phyloP scores from a whole-genome alignment of 208 protist genomes.

The Trypanosoma brucei region DNA sequence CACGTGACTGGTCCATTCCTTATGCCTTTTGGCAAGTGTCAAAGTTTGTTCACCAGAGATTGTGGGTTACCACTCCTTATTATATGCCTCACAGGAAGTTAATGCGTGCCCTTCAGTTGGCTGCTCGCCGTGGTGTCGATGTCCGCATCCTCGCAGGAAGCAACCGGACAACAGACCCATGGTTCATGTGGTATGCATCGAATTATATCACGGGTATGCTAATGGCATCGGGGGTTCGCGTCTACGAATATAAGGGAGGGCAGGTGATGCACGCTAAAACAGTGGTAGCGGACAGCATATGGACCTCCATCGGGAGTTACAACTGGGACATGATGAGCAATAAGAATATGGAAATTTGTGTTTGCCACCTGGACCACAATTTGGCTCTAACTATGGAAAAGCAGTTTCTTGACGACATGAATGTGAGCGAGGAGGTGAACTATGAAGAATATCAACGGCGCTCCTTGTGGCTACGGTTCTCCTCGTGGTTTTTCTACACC shows the following conservation, averaged over 20 bases:
- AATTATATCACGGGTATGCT: constrained; percentile 82
- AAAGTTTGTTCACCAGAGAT: constrained; percentile 62
- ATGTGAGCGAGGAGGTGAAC: constrained; percentile 56
- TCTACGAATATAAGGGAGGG: constrained; percentile 87
- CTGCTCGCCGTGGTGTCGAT: constrained; percentile 81
- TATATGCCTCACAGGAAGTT: constrained; percentile 85
- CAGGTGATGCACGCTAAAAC: constrained; percentile 92
- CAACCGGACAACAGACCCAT: constrained; percentile 82
- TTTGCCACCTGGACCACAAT: constrained; percentile 63
- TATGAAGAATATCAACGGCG: constrained; percentile 65
- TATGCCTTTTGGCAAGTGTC: constrained; percentile 87
- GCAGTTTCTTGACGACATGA: constrained; percentile 77
- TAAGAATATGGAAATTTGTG: constrained; percentile 87
- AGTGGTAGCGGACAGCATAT: constrained; percentile 89
- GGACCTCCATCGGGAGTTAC: constrained; percentile 88
- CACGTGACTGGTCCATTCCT: constrained; percentile 83
- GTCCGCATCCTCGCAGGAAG: constrained; percentile 87
- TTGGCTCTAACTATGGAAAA: constrained; percentile 77
- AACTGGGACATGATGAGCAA: constrained; percentile 93
- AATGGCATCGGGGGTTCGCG: constrained; percentile 65
- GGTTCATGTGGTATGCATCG: constrained; percentile 89
- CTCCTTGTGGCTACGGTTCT: constrained; percentile 60
- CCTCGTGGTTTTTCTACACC: constrained; percentile 81
- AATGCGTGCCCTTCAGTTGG: constrained; percentile 64
- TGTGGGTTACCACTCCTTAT: constrained; percentile 92